Base-by-base conservation (phyloP, 2,329 filamentous ascomycete species). In the Huntiella bhutanensis region DNA sequence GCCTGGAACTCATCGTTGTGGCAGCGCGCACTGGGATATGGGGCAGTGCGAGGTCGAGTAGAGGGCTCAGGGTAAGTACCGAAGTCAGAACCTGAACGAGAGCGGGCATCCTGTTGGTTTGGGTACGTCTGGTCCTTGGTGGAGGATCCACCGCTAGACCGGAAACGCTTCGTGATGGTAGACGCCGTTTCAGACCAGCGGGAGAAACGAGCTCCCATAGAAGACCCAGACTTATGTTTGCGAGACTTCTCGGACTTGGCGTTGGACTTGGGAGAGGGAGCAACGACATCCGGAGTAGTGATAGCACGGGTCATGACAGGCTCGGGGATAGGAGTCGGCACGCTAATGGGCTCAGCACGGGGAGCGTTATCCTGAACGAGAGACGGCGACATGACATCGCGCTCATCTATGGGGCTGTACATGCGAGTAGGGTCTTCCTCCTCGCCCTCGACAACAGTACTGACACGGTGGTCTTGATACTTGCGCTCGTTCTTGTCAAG, bases 171-270 rank as follows among this genome's bases (percentile, higher is more conserved):
- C 39, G 83, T 79, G 38, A 86, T 77, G 51, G 85, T 93, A 0
- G 86, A 94, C 3, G 87, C 75, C 2, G 88, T 96, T 64, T 92
- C 91, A 0, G 88, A 96, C 91, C 91, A 98, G 38, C 91, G 76
- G 4, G 91, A 96, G 52, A 94, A 87, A 65, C 93, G 95, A 17
- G 87, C 86, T 51, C 93, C 82, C 68, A 75, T 77, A 0, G 82
- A 84, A 0, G 85, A 91, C 49, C 77, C 77, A 1, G 84, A 88
- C 60, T 93, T 93, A 64, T 92, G 82, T 64, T 93, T 95, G 60
- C 82, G 83, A 51, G 75, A 73, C 62, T 82, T 85, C 4, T 84
- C 80, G 1, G 73, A 77, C 53, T 69, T 70, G 28, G 43, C 35
- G 12, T 40, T 17, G 5, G 48, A 49, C 36, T 58, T 58, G 8